Conservation (phyloP, 75 land plant genomes). For the Picea sitchensis region DNA sequence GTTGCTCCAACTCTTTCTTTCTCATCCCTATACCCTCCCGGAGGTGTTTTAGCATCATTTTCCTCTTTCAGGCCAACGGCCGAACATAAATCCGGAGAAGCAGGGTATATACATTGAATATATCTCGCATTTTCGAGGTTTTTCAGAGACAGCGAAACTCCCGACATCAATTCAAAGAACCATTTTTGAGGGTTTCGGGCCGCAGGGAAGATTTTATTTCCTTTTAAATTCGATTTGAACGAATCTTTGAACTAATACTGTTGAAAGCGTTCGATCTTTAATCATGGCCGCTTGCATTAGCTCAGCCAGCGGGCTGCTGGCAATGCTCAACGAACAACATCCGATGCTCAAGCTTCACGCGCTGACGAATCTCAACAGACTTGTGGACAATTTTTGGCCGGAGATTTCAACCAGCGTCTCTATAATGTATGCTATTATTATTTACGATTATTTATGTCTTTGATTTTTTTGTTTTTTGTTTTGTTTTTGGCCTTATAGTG, state of each 20-base stretch:
- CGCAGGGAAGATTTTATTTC: background rate
- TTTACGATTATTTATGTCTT: background rate
- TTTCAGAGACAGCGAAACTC: no score
- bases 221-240: background rate
- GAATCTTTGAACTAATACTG: background rate
- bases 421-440: conserved; percentile 18
- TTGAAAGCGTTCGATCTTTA: background rate
- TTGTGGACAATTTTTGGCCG: conserved; percentile 50
- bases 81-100: background rate
- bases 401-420: conserved; percentile 53
- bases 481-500: background rate
- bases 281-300: conserved; percentile 1
- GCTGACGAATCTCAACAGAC: conserved; percentile 33
- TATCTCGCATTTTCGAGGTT: no score
- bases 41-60: background rate
- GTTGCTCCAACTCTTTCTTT: no score
- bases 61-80: background rate
- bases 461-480: background rate
- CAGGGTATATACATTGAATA: background rate
- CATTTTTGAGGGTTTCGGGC: no score
- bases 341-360: conserved; percentile 43
- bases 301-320: conserved; percentile 50
- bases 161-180: no score
- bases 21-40: no score
- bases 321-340: conserved; percentile 52